phyloP scores from a whole-genome alignment of 2,329 filamentous ascomycete species.

The Pseudovirgaria hyperparasitica region DNA sequence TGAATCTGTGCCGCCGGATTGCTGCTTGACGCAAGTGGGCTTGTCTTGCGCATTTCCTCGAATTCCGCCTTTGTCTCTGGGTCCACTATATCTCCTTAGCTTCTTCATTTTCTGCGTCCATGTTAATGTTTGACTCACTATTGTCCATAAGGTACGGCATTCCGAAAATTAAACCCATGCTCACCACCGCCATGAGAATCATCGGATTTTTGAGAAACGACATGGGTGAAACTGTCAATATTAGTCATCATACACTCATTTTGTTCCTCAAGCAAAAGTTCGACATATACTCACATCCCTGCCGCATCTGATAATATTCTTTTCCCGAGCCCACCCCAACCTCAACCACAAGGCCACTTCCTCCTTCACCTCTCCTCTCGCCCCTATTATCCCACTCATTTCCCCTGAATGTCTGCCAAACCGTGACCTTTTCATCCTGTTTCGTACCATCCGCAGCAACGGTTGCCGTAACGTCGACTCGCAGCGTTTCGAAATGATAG shows the following conservation, averaged over 20 bases:
- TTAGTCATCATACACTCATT: slow-evolving; percentile 12
- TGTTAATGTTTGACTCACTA: slow-evolving; percentile 70
- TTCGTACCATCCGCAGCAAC: slow-evolving; percentile 16
- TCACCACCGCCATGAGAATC: slow-evolving; percentile 83
- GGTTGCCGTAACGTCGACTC: slow-evolving; percentile 53
- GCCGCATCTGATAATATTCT: slow-evolving; percentile 64
- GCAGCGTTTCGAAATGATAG: slow-evolving; percentile 63
- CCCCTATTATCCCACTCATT: slow-evolving; percentile 87
- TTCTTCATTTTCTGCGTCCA: neutral
- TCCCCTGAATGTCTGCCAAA: slow-evolving; percentile 77
- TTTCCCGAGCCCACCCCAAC: slow-evolving; percentile 51
- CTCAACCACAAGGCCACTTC: slow-evolving; percentile 42
- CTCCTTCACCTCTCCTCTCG: slow-evolving; percentile 38
- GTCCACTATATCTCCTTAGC: slow-evolving; percentile 56
- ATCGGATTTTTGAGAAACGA: slow-evolving; percentile 86
- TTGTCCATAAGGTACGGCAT: slow-evolving; percentile 95
- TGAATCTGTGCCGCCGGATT: slow-evolving; percentile 39
- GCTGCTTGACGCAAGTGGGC: slow-evolving; percentile 42
- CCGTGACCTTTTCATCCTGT: slow-evolving; percentile 37
- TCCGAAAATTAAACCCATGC: slow-evolving; percentile 72
- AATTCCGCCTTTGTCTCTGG: slow-evolving; percentile 91
- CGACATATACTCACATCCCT: slow-evolving; percentile 51
- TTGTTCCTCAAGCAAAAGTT: neutral
- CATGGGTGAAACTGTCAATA: slow-evolving; percentile 63
- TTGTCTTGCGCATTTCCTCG: slow-evolving; percentile 74